Conservation (phyloP, 2,329 filamentous ascomycete species). For the Bipolaris oryzae region DNA sequence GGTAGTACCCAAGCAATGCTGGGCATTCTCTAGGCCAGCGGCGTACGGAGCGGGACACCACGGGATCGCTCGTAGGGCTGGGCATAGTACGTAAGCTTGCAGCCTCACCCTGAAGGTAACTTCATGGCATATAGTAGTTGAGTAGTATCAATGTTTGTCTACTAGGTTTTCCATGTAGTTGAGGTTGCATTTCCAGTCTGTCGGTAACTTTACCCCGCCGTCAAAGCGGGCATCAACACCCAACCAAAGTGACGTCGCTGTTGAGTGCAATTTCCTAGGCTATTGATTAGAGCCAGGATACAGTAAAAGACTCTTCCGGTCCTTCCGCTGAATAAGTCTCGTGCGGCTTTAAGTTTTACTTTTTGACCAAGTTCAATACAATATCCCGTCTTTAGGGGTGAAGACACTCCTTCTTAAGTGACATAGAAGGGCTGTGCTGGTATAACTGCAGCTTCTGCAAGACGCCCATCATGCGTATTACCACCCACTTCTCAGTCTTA, state of each 20-base stretch:
- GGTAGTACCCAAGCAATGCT: conserved; percentile 10
- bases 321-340: not conserved
- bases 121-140: not conserved
- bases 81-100: not conserved
- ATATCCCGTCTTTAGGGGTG: not conserved
- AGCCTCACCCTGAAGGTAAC: not conserved
- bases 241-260: conserved; percentile 27
- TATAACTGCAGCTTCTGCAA: not conserved
- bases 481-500: not conserved
- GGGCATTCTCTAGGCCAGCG: conserved; percentile 2
- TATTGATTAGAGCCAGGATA: not conserved
- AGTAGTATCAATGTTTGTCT: not conserved
- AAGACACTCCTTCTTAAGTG: not conserved
- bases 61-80: conserved; percentile 8
- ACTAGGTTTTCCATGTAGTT: not conserved
- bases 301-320: not conserved
- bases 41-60: conserved; percentile 6
- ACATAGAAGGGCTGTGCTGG: not conserved
- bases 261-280: not conserved
- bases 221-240: conserved; percentile 12
- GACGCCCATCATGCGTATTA: conserved; percentile 2
- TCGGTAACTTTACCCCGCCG: conserved; percentile 35
- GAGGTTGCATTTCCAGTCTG: conserved; percentile 13
- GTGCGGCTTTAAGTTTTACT: not conserved
- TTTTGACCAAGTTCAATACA: not conserved